A percentile compares a stretch with the other conserved stretches of the same genome.
phyloP scores from a whole-genome alignment of 352 stramenopile genomes.

The Phytophthora brassicae region DNA sequence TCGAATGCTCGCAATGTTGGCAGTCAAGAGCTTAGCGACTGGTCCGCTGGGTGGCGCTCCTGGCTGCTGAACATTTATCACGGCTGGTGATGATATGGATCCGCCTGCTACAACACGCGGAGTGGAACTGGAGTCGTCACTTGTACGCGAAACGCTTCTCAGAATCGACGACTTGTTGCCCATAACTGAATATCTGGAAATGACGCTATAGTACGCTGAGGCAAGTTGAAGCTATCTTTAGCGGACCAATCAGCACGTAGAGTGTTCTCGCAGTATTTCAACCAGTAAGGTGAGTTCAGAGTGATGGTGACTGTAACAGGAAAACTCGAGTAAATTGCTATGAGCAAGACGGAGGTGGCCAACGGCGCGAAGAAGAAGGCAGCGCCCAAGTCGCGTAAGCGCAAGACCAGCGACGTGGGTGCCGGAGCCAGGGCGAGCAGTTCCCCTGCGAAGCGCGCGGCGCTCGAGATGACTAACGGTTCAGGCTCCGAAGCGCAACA shows the following conservation, averaged over 20 bases:
- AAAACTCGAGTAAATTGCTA: slow-evolving; percentile 4
- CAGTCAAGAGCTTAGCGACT: slow-evolving; percentile 22
- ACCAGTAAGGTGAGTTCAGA: neutral
- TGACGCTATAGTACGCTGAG: no score
- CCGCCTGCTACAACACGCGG: slow-evolving; percentile 7
- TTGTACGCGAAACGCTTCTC: slow-evolving; percentile 37
- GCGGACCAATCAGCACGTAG: neutral
- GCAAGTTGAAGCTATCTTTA: slow-evolving; percentile 30
- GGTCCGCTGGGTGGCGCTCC: slow-evolving; percentile 8
- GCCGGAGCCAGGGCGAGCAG: slow-evolving; percentile 32
- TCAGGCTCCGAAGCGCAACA: slow-evolving; percentile 14
- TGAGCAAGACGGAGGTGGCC: slow-evolving; percentile 36
- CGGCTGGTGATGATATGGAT: neutral
- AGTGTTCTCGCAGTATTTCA: neutral
- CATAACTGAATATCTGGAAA: no score
- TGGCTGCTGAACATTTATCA: slow-evolving; percentile 11
- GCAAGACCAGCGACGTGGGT: slow-evolving; percentile 67
- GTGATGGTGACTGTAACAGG: neutral
- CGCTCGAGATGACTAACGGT: slow-evolving; percentile 16
- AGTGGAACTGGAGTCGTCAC: slow-evolving; percentile 17
- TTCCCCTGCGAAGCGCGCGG: slow-evolving; percentile 38
- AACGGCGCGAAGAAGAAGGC: slow-evolving; percentile 72
- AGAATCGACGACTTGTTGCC: slow-evolving; percentile 68
- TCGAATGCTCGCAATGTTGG: slow-evolving; percentile 49
- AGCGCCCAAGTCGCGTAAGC: slow-evolving; percentile 67